phyloP scores from a whole-genome alignment of 139 green algal genomes.

The Pleodorina starrii region DNA sequence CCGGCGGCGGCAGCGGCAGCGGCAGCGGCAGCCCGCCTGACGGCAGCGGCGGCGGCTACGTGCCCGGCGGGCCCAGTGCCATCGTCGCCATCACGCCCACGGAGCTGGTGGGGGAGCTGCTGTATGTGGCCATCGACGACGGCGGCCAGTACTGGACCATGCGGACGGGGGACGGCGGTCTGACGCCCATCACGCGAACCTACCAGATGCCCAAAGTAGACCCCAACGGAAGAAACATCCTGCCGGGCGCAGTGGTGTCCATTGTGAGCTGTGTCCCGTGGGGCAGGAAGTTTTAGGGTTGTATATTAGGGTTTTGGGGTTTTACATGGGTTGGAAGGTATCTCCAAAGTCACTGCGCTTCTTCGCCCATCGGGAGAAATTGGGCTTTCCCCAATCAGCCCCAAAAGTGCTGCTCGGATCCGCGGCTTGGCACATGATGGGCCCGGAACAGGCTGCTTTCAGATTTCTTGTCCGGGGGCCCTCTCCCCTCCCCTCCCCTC shows the following conservation, averaged over 20 bases:
- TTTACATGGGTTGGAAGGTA: too few relatives aligned
- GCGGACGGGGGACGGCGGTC: neutral
- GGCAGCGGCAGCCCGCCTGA: neutral
- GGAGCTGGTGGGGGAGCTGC: neutral
- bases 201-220: neutral
- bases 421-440: too few relatives aligned
- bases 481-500: too few relatives aligned
- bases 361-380: too few relatives aligned
- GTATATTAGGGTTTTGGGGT: too few relatives aligned
- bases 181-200: neutral
- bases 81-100: neutral
- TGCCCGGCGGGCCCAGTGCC: neutral
- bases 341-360: too few relatives aligned
- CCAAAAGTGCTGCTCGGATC: too few relatives aligned
- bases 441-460: too few relatives aligned
- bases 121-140: neutral
- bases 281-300: too few relatives aligned
- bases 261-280: neutral
- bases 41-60: neutral
- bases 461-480: too few relatives aligned
- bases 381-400: too few relatives aligned
- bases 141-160: neutral
- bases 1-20: neutral
- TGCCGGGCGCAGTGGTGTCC: neutral
- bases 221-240: neutral